Percentiles rank a stretch among this genome's conserved stretches.
phyloP scores from a whole-genome alignment of 495 filamentous ascomycete species.

The Aspergillus saccharolyticus region DNA sequence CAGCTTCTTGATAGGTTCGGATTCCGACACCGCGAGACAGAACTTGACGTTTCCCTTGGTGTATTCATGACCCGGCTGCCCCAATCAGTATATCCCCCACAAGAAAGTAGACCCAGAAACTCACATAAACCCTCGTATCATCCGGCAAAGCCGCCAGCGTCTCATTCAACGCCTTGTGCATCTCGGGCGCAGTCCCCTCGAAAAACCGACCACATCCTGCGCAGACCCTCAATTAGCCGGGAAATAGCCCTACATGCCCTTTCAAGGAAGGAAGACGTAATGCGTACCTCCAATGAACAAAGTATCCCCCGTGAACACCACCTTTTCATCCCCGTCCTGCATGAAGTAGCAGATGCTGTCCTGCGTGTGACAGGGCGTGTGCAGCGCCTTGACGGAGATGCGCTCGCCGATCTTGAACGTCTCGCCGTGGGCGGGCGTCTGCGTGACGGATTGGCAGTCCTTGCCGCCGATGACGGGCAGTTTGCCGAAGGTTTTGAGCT shows the following conservation, averaged over 20 bases:
- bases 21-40: conserved; percentile 64
- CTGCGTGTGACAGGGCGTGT: conserved; percentile 97
- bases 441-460: conserved; percentile 74
- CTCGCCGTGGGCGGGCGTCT: conserved; percentile 67
- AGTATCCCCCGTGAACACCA: conserved; percentile 93
- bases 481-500: conserved; percentile 59
- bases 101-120: conserved; percentile 20
- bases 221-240: background rate
- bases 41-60: conserved; percentile 94
- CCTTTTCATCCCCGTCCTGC: conserved; percentile 75
- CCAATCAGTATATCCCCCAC: conserved; percentile 5
- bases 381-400: conserved; percentile 80
- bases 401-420: conserved; percentile 76
- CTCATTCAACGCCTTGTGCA: conserved; percentile 88
- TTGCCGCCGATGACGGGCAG: conserved; percentile 82
- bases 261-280: conserved; percentile 2
- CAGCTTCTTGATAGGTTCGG: conserved; percentile 71
- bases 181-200: conserved; percentile 83
- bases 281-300: conserved; percentile 81
- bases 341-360: conserved; percentile 93
- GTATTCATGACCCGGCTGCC: conserved; percentile 90
- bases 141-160: conserved; percentile 76
- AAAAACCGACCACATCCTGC: conserved; percentile 95
- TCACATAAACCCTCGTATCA: conserved; percentile 88
- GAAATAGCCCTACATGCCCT: no score